These are phyloP conservation scores for Moesziomyces aphidis DNA, from an alignment of 1,284 basidiomycete genomes.

Conservation along the genomic window DNA sequence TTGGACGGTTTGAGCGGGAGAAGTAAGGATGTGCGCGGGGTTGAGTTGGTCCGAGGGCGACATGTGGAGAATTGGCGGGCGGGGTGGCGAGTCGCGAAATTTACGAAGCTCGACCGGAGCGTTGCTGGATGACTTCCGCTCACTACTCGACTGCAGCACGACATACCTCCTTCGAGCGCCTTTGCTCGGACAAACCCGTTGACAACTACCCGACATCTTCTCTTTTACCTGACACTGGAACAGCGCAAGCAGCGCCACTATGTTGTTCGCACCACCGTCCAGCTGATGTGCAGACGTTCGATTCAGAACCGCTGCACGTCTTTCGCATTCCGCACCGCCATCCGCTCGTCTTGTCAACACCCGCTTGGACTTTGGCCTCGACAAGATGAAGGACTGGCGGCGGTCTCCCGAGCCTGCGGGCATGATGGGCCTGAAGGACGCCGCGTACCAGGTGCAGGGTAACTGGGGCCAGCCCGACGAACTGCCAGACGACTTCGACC, in stretches of 20 bases:
- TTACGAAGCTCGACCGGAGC: too few species aligned
- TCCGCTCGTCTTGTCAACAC: too few species aligned
- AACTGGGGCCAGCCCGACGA: constrained; percentile 48
- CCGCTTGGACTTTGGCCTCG: too few species aligned
- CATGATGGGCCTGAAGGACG: constrained; percentile 51
- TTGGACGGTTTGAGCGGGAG: neutral
- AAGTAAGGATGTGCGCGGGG: neutral
- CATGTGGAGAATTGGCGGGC: too few species aligned
- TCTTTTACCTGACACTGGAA: too few species aligned
- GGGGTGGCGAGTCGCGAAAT: too few species aligned
- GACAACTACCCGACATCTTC: neutral
- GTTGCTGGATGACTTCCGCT: too few species aligned
- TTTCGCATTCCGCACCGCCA: too few species aligned
- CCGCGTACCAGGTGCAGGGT: constrained; percentile 14
- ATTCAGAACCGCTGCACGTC: neutral
- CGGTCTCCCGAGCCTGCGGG: constrained; percentile 54
- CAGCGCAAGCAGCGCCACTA: neutral
- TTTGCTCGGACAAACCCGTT: too few species aligned
- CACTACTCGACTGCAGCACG: too few species aligned
- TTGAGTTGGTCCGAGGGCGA: too few species aligned
- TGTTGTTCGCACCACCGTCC: neutral
- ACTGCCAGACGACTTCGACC: constrained; percentile 24
- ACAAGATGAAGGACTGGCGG: constrained; percentile 57
- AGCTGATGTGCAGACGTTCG: neutral
- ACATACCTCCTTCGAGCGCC: too few species aligned